A percentile compares a stretch with the other conserved stretches of the same genome.
Conservation (phyloP, 129 eudicot species). For the Kitagawia praeruptora region DNA sequence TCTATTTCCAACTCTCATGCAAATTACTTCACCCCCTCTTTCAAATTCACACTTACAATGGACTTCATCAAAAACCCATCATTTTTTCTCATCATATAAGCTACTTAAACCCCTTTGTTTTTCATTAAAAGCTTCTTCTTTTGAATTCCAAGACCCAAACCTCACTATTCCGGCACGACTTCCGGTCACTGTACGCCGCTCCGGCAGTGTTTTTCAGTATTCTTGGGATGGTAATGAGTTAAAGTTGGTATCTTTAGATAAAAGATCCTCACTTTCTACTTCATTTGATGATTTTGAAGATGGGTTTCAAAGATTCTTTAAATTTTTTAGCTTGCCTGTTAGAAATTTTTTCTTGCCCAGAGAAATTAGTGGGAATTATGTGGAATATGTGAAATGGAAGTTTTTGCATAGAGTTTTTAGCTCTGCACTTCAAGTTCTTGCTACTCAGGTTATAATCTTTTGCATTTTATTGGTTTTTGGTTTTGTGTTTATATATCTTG, state of each 20-base stretch:
- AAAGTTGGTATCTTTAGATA: conserved; percentile 47
- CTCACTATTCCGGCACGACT: conserved; percentile 26
- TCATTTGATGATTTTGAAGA: conserved; percentile 35
- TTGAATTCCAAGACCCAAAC: conserved; percentile 35
- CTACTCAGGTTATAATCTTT: conserved; percentile 64
- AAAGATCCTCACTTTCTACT: conserved; percentile 22
- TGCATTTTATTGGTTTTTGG: background rate
- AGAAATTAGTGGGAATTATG: conserved; percentile 50
- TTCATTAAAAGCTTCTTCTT: conserved; percentile 37
- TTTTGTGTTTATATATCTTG: background rate
- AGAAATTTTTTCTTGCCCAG: conserved; percentile 73
- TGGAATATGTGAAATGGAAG: conserved; percentile 93
- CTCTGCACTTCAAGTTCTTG: conserved; percentile 97
- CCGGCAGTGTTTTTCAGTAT: conserved; percentile 56
- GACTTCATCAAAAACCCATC: conserved; percentile 19
- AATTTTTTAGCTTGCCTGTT: conserved; percentile 31
- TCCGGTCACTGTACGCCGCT: conserved; percentile 49
- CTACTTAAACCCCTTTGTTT: conserved; percentile 21
- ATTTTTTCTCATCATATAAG: conserved; percentile 19
- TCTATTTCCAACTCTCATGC: conserved; percentile 28
- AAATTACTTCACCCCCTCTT: conserved; percentile 19
- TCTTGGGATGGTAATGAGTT: conserved; percentile 56
- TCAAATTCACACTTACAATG: conserved; percentile 24
- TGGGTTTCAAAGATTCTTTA: conserved; percentile 34
- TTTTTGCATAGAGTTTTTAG: conserved; percentile 87